A percentile compares a stretch with the other conserved stretches of the same genome.
Evolutionary conservation across 2,329 filamentous ascomycete species (phyloP).

Genomic region (Monosporascus sp.): DNA sequence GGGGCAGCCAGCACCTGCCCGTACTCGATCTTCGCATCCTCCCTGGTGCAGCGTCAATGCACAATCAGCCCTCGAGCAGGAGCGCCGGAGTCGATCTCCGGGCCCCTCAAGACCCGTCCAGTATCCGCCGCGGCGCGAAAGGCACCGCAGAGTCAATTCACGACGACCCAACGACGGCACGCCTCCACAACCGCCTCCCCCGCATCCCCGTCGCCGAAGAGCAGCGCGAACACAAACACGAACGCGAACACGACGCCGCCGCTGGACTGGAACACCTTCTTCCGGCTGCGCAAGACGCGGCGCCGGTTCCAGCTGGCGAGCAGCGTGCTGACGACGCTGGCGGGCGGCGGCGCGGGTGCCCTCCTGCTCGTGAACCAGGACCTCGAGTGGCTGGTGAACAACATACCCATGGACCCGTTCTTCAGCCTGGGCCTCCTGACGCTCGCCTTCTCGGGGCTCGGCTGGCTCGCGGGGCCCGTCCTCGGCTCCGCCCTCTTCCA

Average conservation of each 20-base stretch:
- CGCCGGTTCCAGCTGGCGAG: constrained; percentile 78
- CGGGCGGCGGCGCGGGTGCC: constrained; percentile 57
- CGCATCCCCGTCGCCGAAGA: constrained; percentile 23
- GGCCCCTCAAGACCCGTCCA: constrained; percentile 4
- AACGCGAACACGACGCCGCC: constrained; percentile 6
- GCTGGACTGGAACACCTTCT: constrained; percentile 91
- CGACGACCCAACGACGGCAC: constrained; percentile 15
- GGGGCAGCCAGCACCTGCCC: constrained; percentile 11
- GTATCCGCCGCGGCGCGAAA: constrained; percentile 5
- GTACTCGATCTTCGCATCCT: constrained; percentile 14
- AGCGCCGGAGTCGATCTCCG: constrained; percentile 9
- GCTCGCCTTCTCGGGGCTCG: constrained; percentile 68
- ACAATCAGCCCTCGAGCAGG: constrained; percentile 7
- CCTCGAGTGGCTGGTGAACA: constrained; percentile 63
- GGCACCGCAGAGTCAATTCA: constrained; percentile 17
- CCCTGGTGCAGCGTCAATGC: constrained; percentile 18
- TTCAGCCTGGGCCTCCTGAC: constrained; percentile 78
- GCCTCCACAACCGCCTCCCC: constrained; percentile 19
- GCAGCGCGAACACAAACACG: constrained; percentile 13
- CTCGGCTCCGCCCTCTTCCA: constrained; percentile 78
- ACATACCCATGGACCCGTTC: constrained; percentile 82
- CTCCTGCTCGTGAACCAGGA: constrained; percentile 64
- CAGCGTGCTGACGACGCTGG: constrained; percentile 60
- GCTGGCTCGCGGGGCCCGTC: constrained; percentile 83
- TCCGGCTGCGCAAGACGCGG: constrained; percentile 79